phyloP scores from a whole-genome alignment of 257 asterid genomes.

The Verbascum thapsus region DNA sequence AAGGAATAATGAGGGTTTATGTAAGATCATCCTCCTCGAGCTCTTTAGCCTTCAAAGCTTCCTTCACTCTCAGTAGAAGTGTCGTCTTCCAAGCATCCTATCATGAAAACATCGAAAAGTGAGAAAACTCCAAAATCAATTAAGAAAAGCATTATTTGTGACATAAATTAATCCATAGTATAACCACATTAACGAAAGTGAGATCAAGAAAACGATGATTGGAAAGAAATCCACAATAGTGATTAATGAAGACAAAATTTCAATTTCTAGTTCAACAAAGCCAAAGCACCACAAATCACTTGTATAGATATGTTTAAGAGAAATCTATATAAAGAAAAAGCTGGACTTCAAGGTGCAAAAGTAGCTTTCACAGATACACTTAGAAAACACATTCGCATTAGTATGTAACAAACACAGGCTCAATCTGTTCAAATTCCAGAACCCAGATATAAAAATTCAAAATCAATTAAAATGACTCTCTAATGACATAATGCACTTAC shows the following conservation, averaged over 20 bases:
- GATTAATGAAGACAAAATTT: not conserved
- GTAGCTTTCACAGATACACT: slow-evolving; percentile 4
- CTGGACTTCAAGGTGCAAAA: not conserved
- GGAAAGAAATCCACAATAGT: not conserved
- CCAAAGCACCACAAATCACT: not conserved
- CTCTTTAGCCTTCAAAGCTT: slow-evolving; percentile 89
- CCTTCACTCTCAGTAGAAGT: slow-evolving; percentile 94
- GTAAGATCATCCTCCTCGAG: slow-evolving; percentile 94
- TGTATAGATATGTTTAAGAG: not conserved
- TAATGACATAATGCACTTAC: slow-evolving; percentile 32
- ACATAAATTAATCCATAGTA: not conserved
- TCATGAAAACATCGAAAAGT: not conserved
- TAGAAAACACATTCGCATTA: slow-evolving; percentile 1
- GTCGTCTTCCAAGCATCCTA: slow-evolving; percentile 96
- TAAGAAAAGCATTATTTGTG: not conserved
- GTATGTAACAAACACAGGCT: not conserved
- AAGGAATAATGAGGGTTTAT: slow-evolving; percentile 34
- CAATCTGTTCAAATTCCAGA: not conserved
- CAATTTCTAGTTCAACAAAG: slow-evolving; percentile 15
- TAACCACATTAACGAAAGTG: no score
- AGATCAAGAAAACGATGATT: not conserved
- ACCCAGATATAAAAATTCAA: slow-evolving; percentile 2
- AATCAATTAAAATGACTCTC: not conserved
- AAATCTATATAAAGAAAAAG: not conserved
- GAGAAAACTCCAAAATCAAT: not conserved